Percentiles rank a stretch among this genome's conserved stretches.
Conservation (phyloP, 768 basidiomycete genomes). For the Fibroporia radiculosa region DNA sequence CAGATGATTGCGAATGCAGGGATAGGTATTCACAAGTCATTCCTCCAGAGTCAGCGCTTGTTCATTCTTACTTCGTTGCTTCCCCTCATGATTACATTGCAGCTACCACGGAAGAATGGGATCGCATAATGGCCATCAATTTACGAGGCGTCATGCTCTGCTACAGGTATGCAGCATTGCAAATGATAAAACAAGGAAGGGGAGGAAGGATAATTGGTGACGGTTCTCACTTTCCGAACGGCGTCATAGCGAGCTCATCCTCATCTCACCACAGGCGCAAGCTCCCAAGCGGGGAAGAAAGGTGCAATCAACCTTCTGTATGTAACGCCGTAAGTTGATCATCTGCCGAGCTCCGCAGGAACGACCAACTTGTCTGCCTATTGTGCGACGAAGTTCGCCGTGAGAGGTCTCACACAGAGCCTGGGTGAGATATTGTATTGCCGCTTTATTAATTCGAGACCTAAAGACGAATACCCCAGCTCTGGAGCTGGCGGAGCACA, state of each 20-base stretch:
- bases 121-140: constrained; percentile 23
- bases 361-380: constrained; percentile 12
- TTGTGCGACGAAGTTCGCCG: constrained; percentile 19
- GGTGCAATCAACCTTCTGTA: constrained; percentile 4
- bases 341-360: too few relatives aligned
- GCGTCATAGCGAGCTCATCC: not conserved
- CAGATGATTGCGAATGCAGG: constrained; percentile 24
- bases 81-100: constrained; percentile 8
- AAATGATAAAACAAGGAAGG: constrained; percentile 33
- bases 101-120: constrained; percentile 10
- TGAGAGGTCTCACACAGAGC: constrained; percentile 18
- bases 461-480: constrained; percentile 13
- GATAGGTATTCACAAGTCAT: constrained; percentile 10
- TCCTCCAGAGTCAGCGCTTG: constrained; percentile 9
- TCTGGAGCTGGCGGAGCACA: constrained; percentile 14
- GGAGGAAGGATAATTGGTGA: constrained; percentile 33
- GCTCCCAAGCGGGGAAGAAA: constrained; percentile 10
- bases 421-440: constrained; percentile 5
- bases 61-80: not conserved
- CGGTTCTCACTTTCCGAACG: not conserved
- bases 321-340: too few relatives aligned
- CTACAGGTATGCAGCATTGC: constrained; percentile 30
- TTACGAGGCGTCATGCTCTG: constrained; percentile 27
- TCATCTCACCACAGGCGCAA: constrained; percentile 7
- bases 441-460: not conserved